phyloP scores from a whole-genome alignment of 2,329 filamentous ascomycete species.

The Aspergillus sergii region DNA sequence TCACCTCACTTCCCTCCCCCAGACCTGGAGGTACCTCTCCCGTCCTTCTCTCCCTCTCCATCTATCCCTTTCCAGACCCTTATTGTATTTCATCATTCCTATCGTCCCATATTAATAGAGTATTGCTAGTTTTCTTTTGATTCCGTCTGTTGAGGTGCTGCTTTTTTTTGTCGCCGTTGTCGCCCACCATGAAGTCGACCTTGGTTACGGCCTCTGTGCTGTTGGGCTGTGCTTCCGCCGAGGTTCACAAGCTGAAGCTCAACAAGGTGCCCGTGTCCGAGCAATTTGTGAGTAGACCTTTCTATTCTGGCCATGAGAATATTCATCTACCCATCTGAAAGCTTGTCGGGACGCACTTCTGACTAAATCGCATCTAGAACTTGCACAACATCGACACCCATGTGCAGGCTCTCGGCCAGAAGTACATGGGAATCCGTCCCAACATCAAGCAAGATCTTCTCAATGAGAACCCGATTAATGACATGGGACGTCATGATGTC shows the following conservation, averaged over 20 bases:
- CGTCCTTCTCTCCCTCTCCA: slow-evolving; percentile 22
- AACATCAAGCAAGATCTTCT: slow-evolving; percentile 75
- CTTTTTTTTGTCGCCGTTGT: slow-evolving; percentile 8
- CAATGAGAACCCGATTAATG: slow-evolving; percentile 69
- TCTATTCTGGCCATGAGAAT: no score
- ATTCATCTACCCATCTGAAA: background rate
- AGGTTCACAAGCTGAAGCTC: slow-evolving; percentile 93
- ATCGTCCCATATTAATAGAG: slow-evolving; percentile 25
- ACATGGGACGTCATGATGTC: slow-evolving; percentile 72
- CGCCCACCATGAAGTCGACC: slow-evolving; percentile 75
- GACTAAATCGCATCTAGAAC: slow-evolving; percentile 55
- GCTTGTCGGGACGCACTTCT: slow-evolving; percentile 5
- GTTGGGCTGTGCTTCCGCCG: slow-evolving; percentile 80
- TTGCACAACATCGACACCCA: slow-evolving; percentile 79
- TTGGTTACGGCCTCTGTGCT: slow-evolving; percentile 77
- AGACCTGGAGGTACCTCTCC: slow-evolving; percentile 13
- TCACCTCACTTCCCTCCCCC: slow-evolving; percentile 27
- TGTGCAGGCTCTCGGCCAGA: slow-evolving; percentile 82
- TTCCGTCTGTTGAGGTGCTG: slow-evolving; percentile 3
- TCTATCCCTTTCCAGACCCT: slow-evolving; percentile 25
- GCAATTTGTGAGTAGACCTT: slow-evolving; percentile 72
- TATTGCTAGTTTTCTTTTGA: slow-evolving; percentile 8
- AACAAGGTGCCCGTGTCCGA: slow-evolving; percentile 93
- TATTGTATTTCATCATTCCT: slow-evolving; percentile 24
- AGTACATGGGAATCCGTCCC: slow-evolving; percentile 87